Evolutionary conservation across 345 rosid genomes (phyloP).

Genomic region (Sonneratia alba): DNA sequence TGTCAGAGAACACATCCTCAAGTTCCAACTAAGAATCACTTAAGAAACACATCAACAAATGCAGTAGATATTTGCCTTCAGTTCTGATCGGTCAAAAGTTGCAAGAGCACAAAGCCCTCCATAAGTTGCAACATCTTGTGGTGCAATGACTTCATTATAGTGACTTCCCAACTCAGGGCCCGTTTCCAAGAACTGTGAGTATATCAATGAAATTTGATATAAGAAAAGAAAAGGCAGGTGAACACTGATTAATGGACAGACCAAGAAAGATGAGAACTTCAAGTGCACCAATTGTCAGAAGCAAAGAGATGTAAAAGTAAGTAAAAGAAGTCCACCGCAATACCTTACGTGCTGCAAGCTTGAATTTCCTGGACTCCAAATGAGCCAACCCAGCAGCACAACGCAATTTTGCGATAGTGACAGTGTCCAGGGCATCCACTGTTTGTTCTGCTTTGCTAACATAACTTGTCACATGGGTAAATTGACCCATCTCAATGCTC

Average conservation of each 20-base stretch:
- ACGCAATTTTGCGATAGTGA: constrained; percentile 52
- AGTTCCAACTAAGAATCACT: constrained; percentile 2
- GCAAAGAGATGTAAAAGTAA: neutral
- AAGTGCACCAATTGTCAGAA: neutral
- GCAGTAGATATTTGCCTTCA: constrained; percentile 49
- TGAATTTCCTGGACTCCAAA: constrained; percentile 77
- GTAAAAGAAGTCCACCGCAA: neutral
- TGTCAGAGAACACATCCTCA: constrained; percentile 9
- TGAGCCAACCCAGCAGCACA: constrained; percentile 96
- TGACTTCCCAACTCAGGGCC: constrained; percentile 81
- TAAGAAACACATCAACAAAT: neutral
- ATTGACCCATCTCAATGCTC: constrained; percentile 97
- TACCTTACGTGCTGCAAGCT: constrained; percentile 98
- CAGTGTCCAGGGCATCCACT: constrained; percentile 56
- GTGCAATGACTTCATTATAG: constrained; percentile 86
- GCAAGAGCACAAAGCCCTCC: constrained; percentile 99
- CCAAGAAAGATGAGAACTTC: neutral
- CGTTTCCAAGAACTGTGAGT: constrained; percentile 80
- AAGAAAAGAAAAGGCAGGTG: constrained; percentile 1
- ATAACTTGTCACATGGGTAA: constrained; percentile 84
- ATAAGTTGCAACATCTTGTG: constrained; percentile 97
- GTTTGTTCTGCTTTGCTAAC: constrained; percentile 93
- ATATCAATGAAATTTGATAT: neutral
- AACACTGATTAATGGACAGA: neutral
- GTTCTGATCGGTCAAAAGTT: constrained; percentile 86